Evolutionary conservation across 345 rosid species (phyloP).

Genomic region (Dovyalis caffra): DNA sequence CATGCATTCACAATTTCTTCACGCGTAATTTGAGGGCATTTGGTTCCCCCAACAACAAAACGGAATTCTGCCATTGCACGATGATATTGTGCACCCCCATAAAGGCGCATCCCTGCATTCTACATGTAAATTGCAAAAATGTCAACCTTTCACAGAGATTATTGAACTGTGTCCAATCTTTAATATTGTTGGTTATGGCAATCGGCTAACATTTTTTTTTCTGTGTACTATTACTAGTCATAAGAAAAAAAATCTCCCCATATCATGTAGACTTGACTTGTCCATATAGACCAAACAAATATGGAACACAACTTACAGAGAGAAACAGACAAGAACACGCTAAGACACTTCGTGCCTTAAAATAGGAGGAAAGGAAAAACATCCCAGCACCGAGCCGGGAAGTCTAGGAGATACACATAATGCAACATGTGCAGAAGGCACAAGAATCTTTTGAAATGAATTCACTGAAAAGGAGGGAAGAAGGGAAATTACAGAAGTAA

Average conservation of each 20-base stretch:
- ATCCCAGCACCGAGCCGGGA: neutral
- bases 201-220: neutral
- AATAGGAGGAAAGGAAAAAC: neutral
- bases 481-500: neutral
- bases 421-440: neutral
- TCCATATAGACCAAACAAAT: too few species aligned
- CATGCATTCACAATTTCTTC: conserved; percentile 97
- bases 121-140: conserved; percentile 20
- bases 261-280: neutral
- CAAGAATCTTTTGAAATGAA: neutral
- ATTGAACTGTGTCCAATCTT: neutral
- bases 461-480: too few species aligned
- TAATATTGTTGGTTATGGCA: neutral
- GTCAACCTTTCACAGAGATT: neutral
- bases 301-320: neutral
- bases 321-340: neutral
- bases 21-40: conserved; percentile 87
- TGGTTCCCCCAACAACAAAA: conserved; percentile 83
- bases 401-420: neutral
- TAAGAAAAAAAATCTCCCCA: too few species aligned
- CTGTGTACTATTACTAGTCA: neutral
- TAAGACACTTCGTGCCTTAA: neutral
- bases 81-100: conserved; percentile 96
- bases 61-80: conserved; percentile 98
- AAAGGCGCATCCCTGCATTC: conserved; percentile 97